Base-by-base conservation (phyloP, 495 filamentous ascomycete genomes). In the Neurospora sublineolata region DNA sequence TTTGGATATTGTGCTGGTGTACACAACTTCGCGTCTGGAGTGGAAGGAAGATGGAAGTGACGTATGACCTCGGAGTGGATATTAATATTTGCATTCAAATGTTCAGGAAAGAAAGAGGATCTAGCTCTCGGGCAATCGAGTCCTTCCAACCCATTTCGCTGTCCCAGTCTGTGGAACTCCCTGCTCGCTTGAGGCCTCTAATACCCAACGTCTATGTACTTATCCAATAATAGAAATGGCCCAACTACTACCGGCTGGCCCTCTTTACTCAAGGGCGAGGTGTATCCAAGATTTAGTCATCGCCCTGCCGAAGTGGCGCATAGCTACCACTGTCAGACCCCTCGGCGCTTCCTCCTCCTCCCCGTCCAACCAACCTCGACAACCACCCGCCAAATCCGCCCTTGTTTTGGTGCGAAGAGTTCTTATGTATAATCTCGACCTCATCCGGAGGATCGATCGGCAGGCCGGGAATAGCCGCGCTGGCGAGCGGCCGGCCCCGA, bases 351-450 rank as follows among this genome's bases (percentile, higher is more conserved):
- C 70, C 67, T 11, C 68, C 75, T 10, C 69, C 46, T 23, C 69
- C 74, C 33, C 80, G 77, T 3, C 81, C 79, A 42, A 85, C 79
- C 70, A 87, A 80, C 38, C 83, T 79, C 8, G 82, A 82, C 8
- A 87, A 76, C 83, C 83, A 86, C 4, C 85, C 84, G 16, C 83
- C 83, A 52, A 85, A 71, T 6, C 84, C 82, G 33, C 80, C 77
- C 10, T 74, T 76, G 44, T 76, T 20, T 10, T 78, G 60, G 73
- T 78, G 11, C 69, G 78, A 69, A 27, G 27, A 69, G 37, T 40
- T 72, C 71, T 27, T 72, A 36, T 72, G 71, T 64, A 79, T 73
- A 67, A 77, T 75, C 23, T 79, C 75, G 36, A 80, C 77, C 16
- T 81, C 73, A 0, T 72, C 72, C 1, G 82, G 82, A 9, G 82